Evolutionary conservation across 2,329 filamentous ascomycete genomes (phyloP).

Genomic region (Fusarium udum): DNA sequence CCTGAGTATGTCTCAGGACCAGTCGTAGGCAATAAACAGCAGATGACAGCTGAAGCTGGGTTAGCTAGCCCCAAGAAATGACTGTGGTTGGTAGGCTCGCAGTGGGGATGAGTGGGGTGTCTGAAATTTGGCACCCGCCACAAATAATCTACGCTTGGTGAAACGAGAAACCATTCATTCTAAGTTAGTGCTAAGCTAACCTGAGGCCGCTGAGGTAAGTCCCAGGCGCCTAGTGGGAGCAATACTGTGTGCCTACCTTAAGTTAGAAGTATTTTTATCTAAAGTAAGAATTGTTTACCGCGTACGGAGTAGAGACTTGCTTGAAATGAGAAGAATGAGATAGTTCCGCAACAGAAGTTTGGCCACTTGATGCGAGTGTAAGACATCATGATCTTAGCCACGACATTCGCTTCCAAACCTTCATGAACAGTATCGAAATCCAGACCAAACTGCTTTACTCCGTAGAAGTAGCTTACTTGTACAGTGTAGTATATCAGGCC

Average conservation of each 20-base stretch:
- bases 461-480: not conserved
- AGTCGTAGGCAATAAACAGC: constrained; percentile 7
- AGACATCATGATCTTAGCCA: not conserved
- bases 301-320: not conserved
- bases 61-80: not conserved
- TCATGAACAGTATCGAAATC: not conserved
- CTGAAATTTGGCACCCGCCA: constrained; percentile 41
- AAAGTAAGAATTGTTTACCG: not conserved
- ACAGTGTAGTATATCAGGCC: not conserved
- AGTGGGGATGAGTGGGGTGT: constrained; percentile 12
- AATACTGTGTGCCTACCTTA: not conserved
- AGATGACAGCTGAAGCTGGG: constrained; percentile 3
- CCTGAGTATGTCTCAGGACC: constrained; percentile 19
- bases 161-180: constrained; percentile 13
- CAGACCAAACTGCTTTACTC: not conserved
- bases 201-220: constrained; percentile 24
- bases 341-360: not conserved
- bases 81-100: not conserved
- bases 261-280: not conserved
- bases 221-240: not conserved
- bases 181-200: constrained; percentile 19
- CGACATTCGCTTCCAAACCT: not conserved
- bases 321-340: not conserved
- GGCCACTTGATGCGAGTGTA: not conserved
- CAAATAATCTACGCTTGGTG: constrained; percentile 23